These are phyloP conservation scores for Sporothrix dimorphospora DNA, from an alignment of 2,329 filamentous ascomycete species.

Conservation along the genomic window DNA sequence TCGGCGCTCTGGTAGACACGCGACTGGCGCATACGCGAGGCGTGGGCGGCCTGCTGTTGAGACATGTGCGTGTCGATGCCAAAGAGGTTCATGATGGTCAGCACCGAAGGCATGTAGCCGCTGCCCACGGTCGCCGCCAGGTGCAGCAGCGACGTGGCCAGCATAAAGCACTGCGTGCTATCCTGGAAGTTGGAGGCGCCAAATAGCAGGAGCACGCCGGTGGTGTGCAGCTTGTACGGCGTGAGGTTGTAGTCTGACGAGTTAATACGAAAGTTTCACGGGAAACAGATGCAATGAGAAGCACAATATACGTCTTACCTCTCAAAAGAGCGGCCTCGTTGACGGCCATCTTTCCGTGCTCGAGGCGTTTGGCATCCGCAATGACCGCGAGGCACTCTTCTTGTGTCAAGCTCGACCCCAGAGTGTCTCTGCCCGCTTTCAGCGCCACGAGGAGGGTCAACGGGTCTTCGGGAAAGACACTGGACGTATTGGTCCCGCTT, in stretches of 20 bases:
- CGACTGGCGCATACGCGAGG: constrained; percentile 26
- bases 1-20: constrained; percentile 35
- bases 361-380: not conserved
- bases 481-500: not conserved
- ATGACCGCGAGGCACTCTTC: constrained; percentile 24
- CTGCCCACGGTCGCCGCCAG: constrained; percentile 38
- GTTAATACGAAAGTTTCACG: not conserved
- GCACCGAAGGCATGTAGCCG: constrained; percentile 44
- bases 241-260: constrained; percentile 36
- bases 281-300: not conserved
- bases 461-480: constrained; percentile 20
- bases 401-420: constrained; percentile 9
- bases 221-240: constrained; percentile 42
- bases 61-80: constrained; percentile 26
- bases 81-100: constrained; percentile 39
- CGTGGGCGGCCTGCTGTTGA: not conserved
- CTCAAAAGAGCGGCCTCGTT: not conserved
- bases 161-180: constrained; percentile 20
- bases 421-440: not conserved
- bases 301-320: not conserved
- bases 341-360: not conserved
- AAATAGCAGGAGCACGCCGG: constrained; percentile 37
- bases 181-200: not conserved
- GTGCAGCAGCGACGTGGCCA: constrained; percentile 44
- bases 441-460: not conserved